A percentile compares a stretch with the other conserved stretches of the same genome.
phyloP scores from a whole-genome alignment of 257 asterid genomes.

The Anisodus acutangulus region DNA sequence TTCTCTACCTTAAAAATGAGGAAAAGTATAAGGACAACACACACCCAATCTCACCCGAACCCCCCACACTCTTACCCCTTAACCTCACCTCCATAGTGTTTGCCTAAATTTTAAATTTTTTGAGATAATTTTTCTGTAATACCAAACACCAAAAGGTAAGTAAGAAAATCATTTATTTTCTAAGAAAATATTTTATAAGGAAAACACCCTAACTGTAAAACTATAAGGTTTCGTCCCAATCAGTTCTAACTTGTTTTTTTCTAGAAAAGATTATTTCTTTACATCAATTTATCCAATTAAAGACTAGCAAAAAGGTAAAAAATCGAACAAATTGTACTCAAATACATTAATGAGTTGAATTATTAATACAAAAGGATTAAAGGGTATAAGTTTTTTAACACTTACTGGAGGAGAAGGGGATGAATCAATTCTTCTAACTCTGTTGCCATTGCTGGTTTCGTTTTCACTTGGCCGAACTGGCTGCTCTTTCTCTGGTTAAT shows the following conservation, averaged over 20 bases:
- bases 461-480: not conserved
- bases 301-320: not conserved
- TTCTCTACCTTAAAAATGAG: too few species aligned
- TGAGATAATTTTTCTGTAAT: too few species aligned
- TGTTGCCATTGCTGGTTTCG: conserved; percentile 62
- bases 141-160: too few species aligned
- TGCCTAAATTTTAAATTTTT: too few species aligned
- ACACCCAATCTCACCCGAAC: too few species aligned
- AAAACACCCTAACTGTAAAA: not conserved
- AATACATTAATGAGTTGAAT: not conserved
- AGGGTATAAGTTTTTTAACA: not conserved
- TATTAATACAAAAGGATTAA: not conserved
- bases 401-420: conserved; percentile 81
- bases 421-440: conserved; percentile 89
- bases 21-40: too few species aligned
- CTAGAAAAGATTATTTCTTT: not conserved
- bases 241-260: not conserved
- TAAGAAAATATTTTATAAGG: too few species aligned
- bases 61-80: too few species aligned
- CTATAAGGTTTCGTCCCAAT: not conserved
- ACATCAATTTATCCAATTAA: conserved; percentile 2
- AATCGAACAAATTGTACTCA: conserved; percentile 2
- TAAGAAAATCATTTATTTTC: too few species aligned
- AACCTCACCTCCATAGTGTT: too few species aligned
- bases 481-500: conserved; percentile 10